These are phyloP conservation scores for Naganishia sp. DNA, from an alignment of 1,284 basidiomycete species.

Conservation along the genomic window DNA sequence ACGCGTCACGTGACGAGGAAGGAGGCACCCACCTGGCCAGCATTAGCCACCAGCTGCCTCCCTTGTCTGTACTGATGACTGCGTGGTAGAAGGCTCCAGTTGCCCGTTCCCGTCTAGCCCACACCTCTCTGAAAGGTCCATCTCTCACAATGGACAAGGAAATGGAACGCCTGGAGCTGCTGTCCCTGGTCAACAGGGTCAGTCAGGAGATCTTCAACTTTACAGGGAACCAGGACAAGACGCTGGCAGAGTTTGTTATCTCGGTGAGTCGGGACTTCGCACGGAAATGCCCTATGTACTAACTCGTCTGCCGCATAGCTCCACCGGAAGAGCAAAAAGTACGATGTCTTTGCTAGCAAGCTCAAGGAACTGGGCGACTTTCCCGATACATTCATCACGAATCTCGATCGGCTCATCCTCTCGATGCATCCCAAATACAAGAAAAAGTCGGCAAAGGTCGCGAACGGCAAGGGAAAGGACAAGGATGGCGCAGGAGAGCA, in stretches of 20 bases:
- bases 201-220: constrained; percentile 89
- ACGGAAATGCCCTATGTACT: neutral
- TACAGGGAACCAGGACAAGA: constrained; percentile 76
- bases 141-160: constrained; percentile 67
- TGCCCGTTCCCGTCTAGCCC: too few species aligned
- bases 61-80: too few species aligned
- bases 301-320: constrained; percentile 53
- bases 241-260: constrained; percentile 93
- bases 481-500: constrained; percentile 53
- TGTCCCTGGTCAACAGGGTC: constrained; percentile 84
- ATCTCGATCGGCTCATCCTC: constrained; percentile 89
- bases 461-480: constrained; percentile 14
- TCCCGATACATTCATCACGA: constrained; percentile 84
- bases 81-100: too few species aligned
- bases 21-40: neutral
- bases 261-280: constrained; percentile 49
- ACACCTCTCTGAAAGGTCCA: too few species aligned
- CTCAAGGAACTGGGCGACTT: constrained; percentile 80
- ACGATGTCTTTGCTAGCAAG: constrained; percentile 71
- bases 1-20: neutral
- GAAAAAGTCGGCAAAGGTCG: constrained; percentile 62
- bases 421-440: constrained; percentile 96
- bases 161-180: constrained; percentile 83
- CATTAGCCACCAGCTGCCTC: neutral
- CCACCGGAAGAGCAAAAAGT: constrained; percentile 73